Evolutionary conservation across 1,284 basidiomycete genomes (phyloP), one percentile per base, ranked within the genome.

Genomic region (Ustilago hordei): DNA sequence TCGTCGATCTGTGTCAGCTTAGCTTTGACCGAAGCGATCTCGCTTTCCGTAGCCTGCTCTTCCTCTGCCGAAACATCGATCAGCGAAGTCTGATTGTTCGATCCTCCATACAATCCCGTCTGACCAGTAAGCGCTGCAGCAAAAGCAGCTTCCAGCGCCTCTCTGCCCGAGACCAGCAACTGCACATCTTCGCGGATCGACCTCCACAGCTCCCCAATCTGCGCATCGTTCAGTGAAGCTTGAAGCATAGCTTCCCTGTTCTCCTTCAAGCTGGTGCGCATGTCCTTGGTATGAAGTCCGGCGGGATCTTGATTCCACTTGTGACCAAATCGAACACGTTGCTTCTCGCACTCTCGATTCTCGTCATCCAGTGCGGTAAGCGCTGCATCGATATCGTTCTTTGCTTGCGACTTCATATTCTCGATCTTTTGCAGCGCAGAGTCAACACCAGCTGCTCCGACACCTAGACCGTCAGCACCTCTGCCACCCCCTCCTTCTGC

Each of bases 261-360:
- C 13, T 91, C 90, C 83, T 93, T 94, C 60, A 98, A 87, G 81
- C 94, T 95, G 66, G 91, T 90, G 12, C 95, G 90, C 70, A 93
- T 86, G 1, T 89, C 87, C 84, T 92, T 92, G 38, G 92, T 67
- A 38, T 93, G 71, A 45, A 78, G 28, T 28, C 70, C 63, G 23
- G 92, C 92, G 0, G 96, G 96, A n/a, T 90, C 90, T 86, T 98
- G 96, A 8, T 92, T 92, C 92, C 95, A 99, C 45, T 91, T 86
- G 79, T 95, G 93, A 38, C 93, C 92, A 86, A 94, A 95, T 86
- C 93, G 92, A 67, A 95, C 88, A 78, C 87, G 81, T 39, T 82
- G 80, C 45, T 81, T 78, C 65, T 88, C 87, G 79, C 87, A 88
- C 36, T 86, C 85, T 31, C 87, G 78, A 47, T 81, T 80, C 61